Conservation (phyloP, 2,329 filamentous ascomycete genomes). For the Phaeosphaeriaceae sp. region DNA sequence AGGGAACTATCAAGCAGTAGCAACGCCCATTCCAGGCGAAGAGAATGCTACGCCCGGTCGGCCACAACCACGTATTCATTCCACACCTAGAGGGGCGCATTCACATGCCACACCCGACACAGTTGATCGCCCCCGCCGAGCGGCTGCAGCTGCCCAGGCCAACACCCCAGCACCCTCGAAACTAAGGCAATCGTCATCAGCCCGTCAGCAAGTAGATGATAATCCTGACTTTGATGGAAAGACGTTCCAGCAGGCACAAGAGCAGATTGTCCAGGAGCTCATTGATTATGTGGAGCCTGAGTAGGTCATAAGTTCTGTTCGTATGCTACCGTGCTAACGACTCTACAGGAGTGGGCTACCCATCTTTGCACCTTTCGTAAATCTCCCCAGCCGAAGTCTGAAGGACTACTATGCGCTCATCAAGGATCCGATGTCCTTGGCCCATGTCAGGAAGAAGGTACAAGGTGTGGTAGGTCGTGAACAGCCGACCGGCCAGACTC, state of each 20-base stretch:
- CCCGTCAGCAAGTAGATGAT: slow-evolving; percentile 29
- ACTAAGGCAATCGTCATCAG: slow-evolving; percentile 38
- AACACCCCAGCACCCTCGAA: slow-evolving; percentile 46
- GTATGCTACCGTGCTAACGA: slow-evolving; percentile 10
- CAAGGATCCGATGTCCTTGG: slow-evolving; percentile 79
- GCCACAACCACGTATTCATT: slow-evolving; percentile 35
- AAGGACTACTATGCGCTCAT: slow-evolving; percentile 90
- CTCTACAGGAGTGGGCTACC: slow-evolving; percentile 64
- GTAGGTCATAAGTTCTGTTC: slow-evolving; percentile 17
- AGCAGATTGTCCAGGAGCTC: slow-evolving; percentile 81
- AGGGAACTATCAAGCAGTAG: slow-evolving; percentile 70
- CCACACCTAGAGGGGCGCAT: slow-evolving; percentile 33
- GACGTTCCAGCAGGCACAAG: slow-evolving; percentile 83
- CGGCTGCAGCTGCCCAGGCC: slow-evolving; percentile 34
- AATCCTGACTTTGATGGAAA: slow-evolving; percentile 60
- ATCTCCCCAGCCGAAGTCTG: slow-evolving; percentile 76
- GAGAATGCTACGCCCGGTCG: slow-evolving; percentile 43
- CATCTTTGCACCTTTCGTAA: slow-evolving; percentile 77
- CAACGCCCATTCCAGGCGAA: slow-evolving; percentile 75
- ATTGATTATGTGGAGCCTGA: slow-evolving; percentile 68
- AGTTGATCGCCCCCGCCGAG: slow-evolving; percentile 42
- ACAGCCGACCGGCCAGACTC: slow-evolving; percentile 66
- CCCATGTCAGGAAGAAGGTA: slow-evolving; percentile 78
- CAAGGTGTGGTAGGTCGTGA: slow-evolving; percentile 75
- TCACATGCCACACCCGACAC: slow-evolving; percentile 35